These are phyloP conservation scores for Pyrenophora teres DNA, from an alignment of 2,329 filamentous ascomycete genomes.

Conservation along the genomic window DNA sequence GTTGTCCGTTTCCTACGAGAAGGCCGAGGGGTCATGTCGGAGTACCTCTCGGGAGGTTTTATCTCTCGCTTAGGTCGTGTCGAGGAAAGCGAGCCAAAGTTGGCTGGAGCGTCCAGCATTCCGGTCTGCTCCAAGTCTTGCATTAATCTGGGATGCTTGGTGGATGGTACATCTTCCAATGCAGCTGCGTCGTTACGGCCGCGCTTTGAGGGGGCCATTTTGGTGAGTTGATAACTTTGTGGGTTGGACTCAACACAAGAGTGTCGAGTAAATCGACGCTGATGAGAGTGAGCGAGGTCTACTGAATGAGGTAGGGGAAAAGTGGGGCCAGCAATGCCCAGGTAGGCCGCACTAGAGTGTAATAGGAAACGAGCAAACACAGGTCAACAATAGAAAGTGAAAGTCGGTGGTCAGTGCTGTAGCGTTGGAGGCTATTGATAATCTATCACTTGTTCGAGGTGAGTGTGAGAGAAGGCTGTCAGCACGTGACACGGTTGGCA, in stretches of 20 bases:
- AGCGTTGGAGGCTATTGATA: background rate
- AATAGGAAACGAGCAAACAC: slow-evolving; percentile 1
- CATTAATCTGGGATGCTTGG: background rate
- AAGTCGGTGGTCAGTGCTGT: too few species aligned
- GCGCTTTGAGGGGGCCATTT: slow-evolving; percentile 1
- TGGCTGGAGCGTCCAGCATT: background rate
- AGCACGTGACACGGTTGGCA: background rate
- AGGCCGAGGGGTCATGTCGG: background rate
- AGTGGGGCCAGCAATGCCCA: background rate
- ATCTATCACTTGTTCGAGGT: background rate
- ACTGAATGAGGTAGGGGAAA: background rate
- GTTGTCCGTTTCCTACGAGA: background rate
- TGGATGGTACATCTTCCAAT: background rate
- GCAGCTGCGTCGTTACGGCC: background rate
- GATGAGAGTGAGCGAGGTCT: background rate
- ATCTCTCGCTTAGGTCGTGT: slow-evolving; percentile 3
- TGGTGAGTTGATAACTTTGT: background rate
- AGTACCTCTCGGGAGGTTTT: background rate
- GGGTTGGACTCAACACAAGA: background rate
- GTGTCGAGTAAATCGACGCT: background rate
- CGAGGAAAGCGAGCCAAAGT: slow-evolving; percentile 13
- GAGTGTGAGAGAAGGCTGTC: slow-evolving; percentile 10
- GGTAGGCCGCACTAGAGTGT: background rate
- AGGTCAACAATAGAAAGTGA: background rate
- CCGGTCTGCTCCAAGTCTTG: background rate